Evolutionary conservation across 1,284 basidiomycete genomes (phyloP), one percentile per base, ranked within the genome.

Genomic region (Volvariella surrecta): DNA sequence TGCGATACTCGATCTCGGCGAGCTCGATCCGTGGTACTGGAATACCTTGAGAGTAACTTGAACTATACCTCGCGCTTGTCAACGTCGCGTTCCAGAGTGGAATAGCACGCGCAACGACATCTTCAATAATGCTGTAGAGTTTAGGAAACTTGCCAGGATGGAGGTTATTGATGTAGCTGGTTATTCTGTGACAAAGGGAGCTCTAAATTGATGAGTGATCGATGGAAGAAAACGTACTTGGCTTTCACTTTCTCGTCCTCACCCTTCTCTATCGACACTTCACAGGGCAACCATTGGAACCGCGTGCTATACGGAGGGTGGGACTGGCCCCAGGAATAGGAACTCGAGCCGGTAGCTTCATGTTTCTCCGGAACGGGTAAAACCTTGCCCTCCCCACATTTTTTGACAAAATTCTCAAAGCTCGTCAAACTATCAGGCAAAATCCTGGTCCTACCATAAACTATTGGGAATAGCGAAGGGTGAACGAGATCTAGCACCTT

Each of bases 381-480:
- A n/a, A 32, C 42, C n/a, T 35, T 43, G 1, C 54, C 56, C 37
- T 52, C 52, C 1, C 56, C 56, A 39, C 45, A 52, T 13, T 48
- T 44, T 22, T 45, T 30, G 19, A 56, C 42, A 42, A 51, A 56
- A 31, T 55, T 49, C 2, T 52, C 49, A 4, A 57, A 46, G 13
- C 42, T 47, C 9, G 48, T 32, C 4, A 46, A 18, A 6, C 45
- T 43, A 10, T 51, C 24, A 1, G 31, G 32, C 13, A 58, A 42
- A 15, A 58, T 51, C 9, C 54, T 47, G 4, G 52, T 54, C 20
- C 28, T 19, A 0, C 58, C 63, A 46, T 69, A 67, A 1, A 66
- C 58, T 15, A 70, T 44, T 3, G 62, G 62, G 45, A 62, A 70
- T 13, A 73, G 56, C 2, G 65, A 46, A 1, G 50, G 50, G 19